Conservation (phyloP, 2,329 filamentous ascomycete species). For the Fusarium begoniae region DNA sequence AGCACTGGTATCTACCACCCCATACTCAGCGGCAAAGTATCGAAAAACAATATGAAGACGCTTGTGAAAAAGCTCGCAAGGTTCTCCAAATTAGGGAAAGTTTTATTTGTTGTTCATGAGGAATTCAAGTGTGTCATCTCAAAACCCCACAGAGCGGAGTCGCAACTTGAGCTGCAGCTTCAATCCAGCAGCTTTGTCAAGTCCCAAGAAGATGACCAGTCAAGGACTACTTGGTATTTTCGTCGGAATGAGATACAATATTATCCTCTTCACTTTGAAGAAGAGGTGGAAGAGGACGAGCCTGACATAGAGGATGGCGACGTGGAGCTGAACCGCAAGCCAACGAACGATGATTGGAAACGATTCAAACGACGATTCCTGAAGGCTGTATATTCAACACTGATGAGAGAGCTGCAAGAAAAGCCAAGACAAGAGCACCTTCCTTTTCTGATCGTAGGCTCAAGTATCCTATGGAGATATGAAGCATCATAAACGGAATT, state of each 20-base stretch:
- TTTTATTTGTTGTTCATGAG: conserved; percentile 32
- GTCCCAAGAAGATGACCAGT: conserved; percentile 8
- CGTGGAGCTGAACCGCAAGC: conserved; percentile 20
- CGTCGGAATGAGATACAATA: conserved; percentile 21
- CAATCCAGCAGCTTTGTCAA: conserved; percentile 22
- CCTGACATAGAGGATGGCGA: conserved; percentile 20
- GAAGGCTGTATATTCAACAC: conserved; percentile 20
- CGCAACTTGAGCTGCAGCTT: conserved; percentile 20
- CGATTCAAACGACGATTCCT: conserved; percentile 33
- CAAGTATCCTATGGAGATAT: conserved; percentile 30
- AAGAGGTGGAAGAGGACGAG: conserved; percentile 6
- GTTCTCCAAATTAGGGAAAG: conserved; percentile 20
- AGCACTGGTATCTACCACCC: conserved; percentile 34
- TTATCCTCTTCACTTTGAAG: conserved; percentile 19
- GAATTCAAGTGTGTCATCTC: conserved; percentile 20
- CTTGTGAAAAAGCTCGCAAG: conserved; percentile 27
- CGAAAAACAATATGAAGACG: conserved; percentile 33
- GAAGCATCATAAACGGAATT: conserved; percentile 11
- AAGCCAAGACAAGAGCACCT: neutral
- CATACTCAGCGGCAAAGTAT: conserved; percentile 27
- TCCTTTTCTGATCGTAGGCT: conserved; percentile 21
- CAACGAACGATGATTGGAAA: conserved; percentile 35
- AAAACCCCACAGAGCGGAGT: conserved; percentile 4
- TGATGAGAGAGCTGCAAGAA: conserved; percentile 3
- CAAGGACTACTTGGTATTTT: conserved; percentile 12